Evolutionary conservation across 352 stramenopile species (phyloP).

Genomic region (Aphanomyces stellatus): DNA sequence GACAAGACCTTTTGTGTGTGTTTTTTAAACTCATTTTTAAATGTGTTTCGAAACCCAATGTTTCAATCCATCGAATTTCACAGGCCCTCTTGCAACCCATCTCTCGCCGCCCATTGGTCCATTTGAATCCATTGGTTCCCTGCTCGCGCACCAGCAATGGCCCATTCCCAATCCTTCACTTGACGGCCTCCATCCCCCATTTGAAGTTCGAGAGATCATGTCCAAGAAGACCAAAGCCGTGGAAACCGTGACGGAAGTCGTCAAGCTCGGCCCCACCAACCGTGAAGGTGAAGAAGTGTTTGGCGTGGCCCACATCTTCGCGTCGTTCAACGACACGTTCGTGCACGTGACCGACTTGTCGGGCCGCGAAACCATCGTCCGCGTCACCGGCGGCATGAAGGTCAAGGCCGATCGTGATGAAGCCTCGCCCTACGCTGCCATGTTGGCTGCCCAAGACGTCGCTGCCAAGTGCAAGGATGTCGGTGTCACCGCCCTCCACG

Average conservation of each 20-base stretch:
- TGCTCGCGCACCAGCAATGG: background rate
- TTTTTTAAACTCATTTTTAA: background rate
- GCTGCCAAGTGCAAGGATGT: constrained; percentile 96
- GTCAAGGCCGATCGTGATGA: constrained; percentile 99
- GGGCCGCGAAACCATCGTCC: constrained; percentile 98
- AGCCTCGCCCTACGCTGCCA: constrained; percentile 98
- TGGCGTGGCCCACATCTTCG: constrained; percentile 99
- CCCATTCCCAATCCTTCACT: background rate
- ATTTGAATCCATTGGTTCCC: background rate
- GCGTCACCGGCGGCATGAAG: constrained; percentile 99
- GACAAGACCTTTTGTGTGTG: no score
- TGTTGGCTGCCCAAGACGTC: constrained; percentile 99
- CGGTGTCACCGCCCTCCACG: constrained; percentile 98
- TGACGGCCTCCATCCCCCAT: constrained; percentile 11
- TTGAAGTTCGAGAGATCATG: constrained; percentile 5
- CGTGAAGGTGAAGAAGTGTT: constrained; percentile 98
- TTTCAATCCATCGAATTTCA: background rate
- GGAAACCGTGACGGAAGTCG: constrained; percentile 88
- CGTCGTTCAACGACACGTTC: constrained; percentile 99
- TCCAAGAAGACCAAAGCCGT: constrained; percentile 21
- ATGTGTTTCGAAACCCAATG: no score
- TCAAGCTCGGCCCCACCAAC: constrained; percentile 88
- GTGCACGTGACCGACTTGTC: constrained; percentile 99
- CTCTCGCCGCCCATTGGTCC: background rate
- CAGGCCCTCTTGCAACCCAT: background rate